Percentiles rank a stretch among this genome's conserved stretches.
These are phyloP conservation scores for Dendrobium catenatum DNA, from an alignment of 106 monocot species.

Conservation along the genomic window DNA sequence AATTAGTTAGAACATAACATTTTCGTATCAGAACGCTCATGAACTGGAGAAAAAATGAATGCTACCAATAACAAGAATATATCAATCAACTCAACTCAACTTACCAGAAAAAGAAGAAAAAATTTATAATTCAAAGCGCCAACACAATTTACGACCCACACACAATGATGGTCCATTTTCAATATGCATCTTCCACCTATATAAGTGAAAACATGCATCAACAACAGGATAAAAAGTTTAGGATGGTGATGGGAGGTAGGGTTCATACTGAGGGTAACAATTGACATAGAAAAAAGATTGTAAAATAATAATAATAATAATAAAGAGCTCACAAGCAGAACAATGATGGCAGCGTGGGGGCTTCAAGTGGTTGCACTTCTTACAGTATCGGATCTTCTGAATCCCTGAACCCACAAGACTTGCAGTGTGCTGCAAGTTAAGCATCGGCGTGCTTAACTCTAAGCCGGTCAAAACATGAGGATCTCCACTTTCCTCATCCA, in stretches of 20 bases:
- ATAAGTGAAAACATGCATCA: not conserved
- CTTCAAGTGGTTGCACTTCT: slow-evolving; percentile 53
- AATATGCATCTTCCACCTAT: slow-evolving; percentile 56
- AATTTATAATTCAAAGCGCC: slow-evolving; percentile 66
- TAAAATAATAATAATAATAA: too few species aligned
- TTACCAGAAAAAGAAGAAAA: slow-evolving; percentile 69
- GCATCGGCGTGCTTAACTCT: slow-evolving; percentile 20
- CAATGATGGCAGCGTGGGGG: slow-evolving; percentile 63
- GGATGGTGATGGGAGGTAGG: too few species aligned
- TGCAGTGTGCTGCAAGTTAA: slow-evolving; percentile 28
- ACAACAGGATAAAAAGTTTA: too few species aligned
- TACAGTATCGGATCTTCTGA: slow-evolving; percentile 31
- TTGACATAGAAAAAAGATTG: not conserved
- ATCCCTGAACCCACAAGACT: slow-evolving; percentile 20
- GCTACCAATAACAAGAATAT: not conserved
- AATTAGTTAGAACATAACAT: too few species aligned
- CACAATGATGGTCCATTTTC: slow-evolving; percentile 73
- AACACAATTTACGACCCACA: slow-evolving; percentile 67
- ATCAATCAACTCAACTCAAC: not conserved
- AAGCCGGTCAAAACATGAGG: slow-evolving; percentile 20
- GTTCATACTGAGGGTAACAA: not conserved
- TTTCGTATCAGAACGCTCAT: too few species aligned
- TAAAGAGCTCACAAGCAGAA: slow-evolving; percentile 42
- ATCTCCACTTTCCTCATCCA: slow-evolving; percentile 51
- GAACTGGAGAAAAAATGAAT: too few species aligned